Conservation (phyloP, 1,139 yeast species). For the Suhomyces maxii region DNA sequence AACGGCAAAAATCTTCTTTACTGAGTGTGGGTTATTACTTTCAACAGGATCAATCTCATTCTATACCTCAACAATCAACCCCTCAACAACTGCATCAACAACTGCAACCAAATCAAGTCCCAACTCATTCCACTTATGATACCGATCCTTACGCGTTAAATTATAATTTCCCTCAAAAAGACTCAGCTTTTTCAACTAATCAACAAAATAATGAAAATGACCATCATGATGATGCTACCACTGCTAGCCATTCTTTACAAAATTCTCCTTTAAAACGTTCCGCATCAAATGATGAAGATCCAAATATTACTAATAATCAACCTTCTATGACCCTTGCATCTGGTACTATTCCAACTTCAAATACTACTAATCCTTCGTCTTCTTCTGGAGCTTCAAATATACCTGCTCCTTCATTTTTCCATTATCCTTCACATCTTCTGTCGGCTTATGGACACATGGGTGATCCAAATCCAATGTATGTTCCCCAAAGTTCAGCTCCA, state of each 20-base stretch:
- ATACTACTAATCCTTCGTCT: neutral
- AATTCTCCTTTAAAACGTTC: conserved; percentile 13
- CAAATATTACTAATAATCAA: conserved; percentile 1
- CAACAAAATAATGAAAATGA: conserved; percentile 3
- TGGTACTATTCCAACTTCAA: neutral
- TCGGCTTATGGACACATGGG: conserved; percentile 9
- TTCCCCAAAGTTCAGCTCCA: conserved; percentile 1
- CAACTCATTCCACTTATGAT: conserved; percentile 7
- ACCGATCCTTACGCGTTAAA: conserved; percentile 14
- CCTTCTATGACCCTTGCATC: conserved; percentile 5
- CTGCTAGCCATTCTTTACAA: conserved; percentile 11
- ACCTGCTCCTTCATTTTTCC: conserved; percentile 15
- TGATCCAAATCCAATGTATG: conserved; percentile 6
- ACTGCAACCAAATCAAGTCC: conserved; percentile 2
- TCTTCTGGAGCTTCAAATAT: conserved; percentile 5
- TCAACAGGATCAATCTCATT: conserved; percentile 15
- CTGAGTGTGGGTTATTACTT: conserved; percentile 39
- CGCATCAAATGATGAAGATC: conserved; percentile 10
- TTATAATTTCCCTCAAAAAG: conserved; percentile 16
- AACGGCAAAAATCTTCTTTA: conserved; percentile 44
- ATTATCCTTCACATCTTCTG: conserved; percentile 14
- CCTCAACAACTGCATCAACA: neutral
- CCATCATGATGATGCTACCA: conserved; percentile 8
- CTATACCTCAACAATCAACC: conserved; percentile 4
- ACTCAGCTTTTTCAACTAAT: neutral